Percentiles rank a stretch among this genome's conserved stretches.
phyloP scores from a whole-genome alignment of 305 asterid genomes.

The Ilex paraguariensis region DNA sequence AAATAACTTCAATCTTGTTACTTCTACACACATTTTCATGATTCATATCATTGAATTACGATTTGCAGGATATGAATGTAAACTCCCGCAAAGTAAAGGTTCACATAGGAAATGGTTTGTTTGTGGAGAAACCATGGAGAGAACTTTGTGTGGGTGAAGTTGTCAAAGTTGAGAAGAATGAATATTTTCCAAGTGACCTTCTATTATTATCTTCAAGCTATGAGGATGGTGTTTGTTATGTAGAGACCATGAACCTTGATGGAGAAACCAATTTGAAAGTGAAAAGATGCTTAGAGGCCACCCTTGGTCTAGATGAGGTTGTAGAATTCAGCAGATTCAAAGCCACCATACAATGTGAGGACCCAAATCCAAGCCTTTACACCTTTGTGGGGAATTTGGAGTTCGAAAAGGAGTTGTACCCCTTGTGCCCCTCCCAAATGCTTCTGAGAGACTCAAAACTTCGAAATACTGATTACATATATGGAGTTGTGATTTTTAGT shows the following conservation, averaged over 20 bases:
- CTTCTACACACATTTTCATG: too few species aligned
- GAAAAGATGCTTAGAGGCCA: conserved; percentile 43
- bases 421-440: conserved; percentile 55
- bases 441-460: conserved; percentile 65
- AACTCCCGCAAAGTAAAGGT: conserved; percentile 43
- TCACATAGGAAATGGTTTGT: conserved; percentile 45
- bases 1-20: too few species aligned
- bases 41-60: too few species aligned
- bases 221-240: conserved; percentile 65
- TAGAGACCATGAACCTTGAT: conserved; percentile 62
- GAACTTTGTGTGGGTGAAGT: conserved; percentile 58
- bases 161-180: conserved; percentile 59
- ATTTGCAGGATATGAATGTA: conserved; percentile 54
- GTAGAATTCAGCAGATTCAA: conserved; percentile 39
- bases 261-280: conserved; percentile 71
- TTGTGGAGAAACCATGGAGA: conserved; percentile 58
- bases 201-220: conserved; percentile 54
- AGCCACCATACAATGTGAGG: conserved; percentile 50
- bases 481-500: conserved; percentile 59
- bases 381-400: conserved; percentile 55
- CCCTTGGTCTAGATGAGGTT: conserved; percentile 37
- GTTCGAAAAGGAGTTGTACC: conserved; percentile 31
- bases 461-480: conserved; percentile 48
- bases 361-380: conserved; percentile 62
- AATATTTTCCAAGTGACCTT: conserved; percentile 59